Evolutionary conservation across 1,284 basidiomycete species (phyloP).

Genomic region (Mycena citricolor): DNA sequence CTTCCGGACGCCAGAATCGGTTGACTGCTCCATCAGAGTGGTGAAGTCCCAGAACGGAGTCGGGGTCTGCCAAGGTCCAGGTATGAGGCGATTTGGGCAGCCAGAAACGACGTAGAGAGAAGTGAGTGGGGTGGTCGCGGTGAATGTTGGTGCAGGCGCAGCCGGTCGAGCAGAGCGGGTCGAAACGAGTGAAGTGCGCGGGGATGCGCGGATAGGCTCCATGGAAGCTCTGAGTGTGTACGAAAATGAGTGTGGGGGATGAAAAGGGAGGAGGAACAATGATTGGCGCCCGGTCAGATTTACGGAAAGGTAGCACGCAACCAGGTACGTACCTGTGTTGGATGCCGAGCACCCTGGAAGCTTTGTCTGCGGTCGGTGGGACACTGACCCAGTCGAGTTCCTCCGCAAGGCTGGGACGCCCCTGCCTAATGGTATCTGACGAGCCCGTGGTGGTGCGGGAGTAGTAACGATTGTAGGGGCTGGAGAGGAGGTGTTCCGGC

Average conservation of each 20-base stretch:
- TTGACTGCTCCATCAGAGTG: constrained; percentile 85
- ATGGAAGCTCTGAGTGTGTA: constrained; percentile 35
- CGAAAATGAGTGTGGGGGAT: neutral
- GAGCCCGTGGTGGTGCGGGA: constrained; percentile 35
- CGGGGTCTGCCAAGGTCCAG: constrained; percentile 93
- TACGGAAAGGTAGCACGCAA: neutral
- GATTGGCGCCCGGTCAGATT: neutral
- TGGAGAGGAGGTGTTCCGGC: constrained; percentile 26
- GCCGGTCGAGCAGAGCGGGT: constrained; percentile 67
- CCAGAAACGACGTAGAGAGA: constrained; percentile 84
- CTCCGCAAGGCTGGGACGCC: constrained; percentile 47
- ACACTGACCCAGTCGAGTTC: constrained; percentile 53
- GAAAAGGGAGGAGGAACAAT: too few relatives aligned
- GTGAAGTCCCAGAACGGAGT: constrained; percentile 80
- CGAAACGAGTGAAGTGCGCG: constrained; percentile 72
- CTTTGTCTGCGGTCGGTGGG: constrained; percentile 49
- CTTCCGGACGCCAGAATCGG: constrained; percentile 93
- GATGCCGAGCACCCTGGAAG: constrained; percentile 72
- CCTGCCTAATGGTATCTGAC: too few relatives aligned
- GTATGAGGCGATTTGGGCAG: constrained; percentile 83
- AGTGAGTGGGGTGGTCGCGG: constrained; percentile 72
- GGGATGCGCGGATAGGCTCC: constrained; percentile 77
- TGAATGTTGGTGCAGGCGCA: constrained; percentile 45
- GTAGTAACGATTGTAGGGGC: constrained; percentile 27
- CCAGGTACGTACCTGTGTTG: constrained; percentile 62